These are phyloP conservation scores for Amaranthus tricolor DNA, from an alignment of 179 eudicot species.

Conservation along the genomic window DNA sequence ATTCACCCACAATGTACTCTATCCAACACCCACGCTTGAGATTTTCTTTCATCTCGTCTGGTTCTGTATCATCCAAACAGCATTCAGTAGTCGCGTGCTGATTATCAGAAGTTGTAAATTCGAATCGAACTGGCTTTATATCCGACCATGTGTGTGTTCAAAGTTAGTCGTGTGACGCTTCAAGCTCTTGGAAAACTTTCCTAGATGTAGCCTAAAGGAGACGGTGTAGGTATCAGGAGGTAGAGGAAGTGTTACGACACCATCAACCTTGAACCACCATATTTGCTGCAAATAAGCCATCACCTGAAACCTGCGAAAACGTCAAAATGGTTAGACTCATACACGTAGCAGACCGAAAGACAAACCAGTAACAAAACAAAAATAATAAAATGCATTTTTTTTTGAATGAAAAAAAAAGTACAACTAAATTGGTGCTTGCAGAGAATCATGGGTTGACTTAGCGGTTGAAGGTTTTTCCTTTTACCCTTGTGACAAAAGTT, in stretches of 20 bases:
- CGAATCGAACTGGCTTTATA: slow-evolving; percentile 79
- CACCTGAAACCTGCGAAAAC: slow-evolving; percentile 56
- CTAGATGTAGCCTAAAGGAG: slow-evolving; percentile 80
- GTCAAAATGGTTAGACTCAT: neutral
- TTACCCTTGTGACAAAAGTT: too few species aligned
- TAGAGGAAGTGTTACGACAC: slow-evolving; percentile 58
- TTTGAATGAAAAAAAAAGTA: too few species aligned
- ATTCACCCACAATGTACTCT: slow-evolving; percentile 87
- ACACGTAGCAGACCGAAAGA: too few species aligned
- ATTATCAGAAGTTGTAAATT: slow-evolving; percentile 76
- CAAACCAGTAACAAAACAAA: too few species aligned
- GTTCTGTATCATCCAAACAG: slow-evolving; percentile 62
- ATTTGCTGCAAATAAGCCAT: slow-evolving; percentile 94
- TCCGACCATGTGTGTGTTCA: slow-evolving; percentile 99
- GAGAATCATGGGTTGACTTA: too few species aligned
- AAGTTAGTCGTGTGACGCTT: slow-evolving; percentile 76
- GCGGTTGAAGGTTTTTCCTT: too few species aligned
- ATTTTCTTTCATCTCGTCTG: slow-evolving; percentile 47
- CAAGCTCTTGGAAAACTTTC: slow-evolving; percentile 71
- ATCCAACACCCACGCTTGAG: slow-evolving; percentile 92
- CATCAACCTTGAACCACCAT: slow-evolving; percentile 99
- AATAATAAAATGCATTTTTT: too few species aligned
- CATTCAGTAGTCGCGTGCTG: slow-evolving; percentile 64
- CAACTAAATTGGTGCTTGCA: too few species aligned
- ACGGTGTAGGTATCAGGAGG: slow-evolving; percentile 76